These are phyloP conservation scores for Penicillium egyptiacum DNA, from an alignment of 495 filamentous ascomycete genomes.

Conservation along the genomic window DNA sequence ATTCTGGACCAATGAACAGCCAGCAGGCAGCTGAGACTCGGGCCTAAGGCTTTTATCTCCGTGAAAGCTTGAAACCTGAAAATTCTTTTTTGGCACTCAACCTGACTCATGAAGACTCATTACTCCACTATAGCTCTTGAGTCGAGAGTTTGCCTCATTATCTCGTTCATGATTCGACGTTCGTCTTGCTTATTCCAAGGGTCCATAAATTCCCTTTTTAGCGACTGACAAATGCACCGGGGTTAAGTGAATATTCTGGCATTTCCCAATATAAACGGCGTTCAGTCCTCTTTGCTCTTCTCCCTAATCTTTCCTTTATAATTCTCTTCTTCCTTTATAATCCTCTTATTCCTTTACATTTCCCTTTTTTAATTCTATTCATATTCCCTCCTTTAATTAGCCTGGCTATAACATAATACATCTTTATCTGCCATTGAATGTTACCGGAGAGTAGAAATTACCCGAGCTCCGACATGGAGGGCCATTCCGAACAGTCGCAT, in stretches of 20 bases:
- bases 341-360: conserved; percentile 10
- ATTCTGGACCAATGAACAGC: neutral
- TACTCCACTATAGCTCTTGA: conserved; percentile 10
- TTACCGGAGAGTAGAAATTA: conserved; percentile 13
- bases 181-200: neutral
- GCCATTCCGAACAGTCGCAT: conserved; percentile 13
- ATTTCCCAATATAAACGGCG: neutral
- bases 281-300: neutral
- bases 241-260: conserved; percentile 1
- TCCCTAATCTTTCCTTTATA: neutral
- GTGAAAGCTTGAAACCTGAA: neutral
- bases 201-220: neutral
- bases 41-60: conserved; percentile 3
- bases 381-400: conserved; percentile 2
- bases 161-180: conserved; percentile 4
- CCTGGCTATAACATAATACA: conserved; percentile 11
- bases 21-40: neutral
- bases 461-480: conserved; percentile 24
- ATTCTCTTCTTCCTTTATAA: conserved; percentile 1
- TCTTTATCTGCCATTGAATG: conserved; percentile 18
- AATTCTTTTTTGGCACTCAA: neutral
- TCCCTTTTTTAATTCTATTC: neutral
- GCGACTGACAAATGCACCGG: conserved; percentile 9
- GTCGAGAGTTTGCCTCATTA: neutral
- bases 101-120: conserved; percentile 4